These are phyloP conservation scores for Ustilaginoidea virens DNA, from an alignment of 2,329 filamentous ascomycete species.

Conservation along the genomic window DNA sequence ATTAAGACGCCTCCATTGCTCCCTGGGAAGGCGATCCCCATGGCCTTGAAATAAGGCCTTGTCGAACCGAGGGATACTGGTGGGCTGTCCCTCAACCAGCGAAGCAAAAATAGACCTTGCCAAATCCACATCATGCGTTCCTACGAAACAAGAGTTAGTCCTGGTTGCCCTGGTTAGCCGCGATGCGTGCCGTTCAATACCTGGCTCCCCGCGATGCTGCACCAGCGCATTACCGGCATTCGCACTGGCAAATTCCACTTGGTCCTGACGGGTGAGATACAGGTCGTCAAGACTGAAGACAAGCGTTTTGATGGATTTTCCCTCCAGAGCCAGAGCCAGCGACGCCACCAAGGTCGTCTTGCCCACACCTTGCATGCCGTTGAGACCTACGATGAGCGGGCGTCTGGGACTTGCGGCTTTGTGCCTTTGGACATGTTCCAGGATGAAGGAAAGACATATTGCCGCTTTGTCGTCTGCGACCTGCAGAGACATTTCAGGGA, in stretches of 20 bases:
- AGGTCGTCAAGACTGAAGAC: conserved; percentile 82
- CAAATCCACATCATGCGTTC: conserved; percentile 60
- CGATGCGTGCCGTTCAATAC: no score
- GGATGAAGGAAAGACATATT: no score
- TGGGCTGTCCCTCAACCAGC: conserved; percentile 35
- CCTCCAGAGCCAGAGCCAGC: conserved; percentile 45
- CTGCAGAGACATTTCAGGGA: no score
- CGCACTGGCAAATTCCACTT: conserved; percentile 45
- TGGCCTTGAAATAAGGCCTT: conserved; percentile 63
- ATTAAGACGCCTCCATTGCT: conserved; percentile 46
- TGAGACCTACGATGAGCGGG: conserved; percentile 73
- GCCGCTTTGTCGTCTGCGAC: no score
- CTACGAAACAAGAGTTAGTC: no score
- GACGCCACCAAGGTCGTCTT: conserved; percentile 75
- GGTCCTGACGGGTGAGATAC: conserved; percentile 60
- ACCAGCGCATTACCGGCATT: conserved; percentile 61
- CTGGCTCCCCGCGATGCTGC: conserved; percentile 70
- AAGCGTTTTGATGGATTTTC: conserved; percentile 44
- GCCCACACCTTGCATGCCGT: conserved; percentile 81
- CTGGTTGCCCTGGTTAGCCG: no score
- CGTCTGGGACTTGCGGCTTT: no score
- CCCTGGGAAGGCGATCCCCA: conserved; percentile 55
- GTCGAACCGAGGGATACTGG: conserved; percentile 61
- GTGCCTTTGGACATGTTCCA: no score
- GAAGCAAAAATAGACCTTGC: conserved; percentile 44